Base-by-base conservation (phyloP, 768 basidiomycete species). In the Mycena capillaripes region DNA sequence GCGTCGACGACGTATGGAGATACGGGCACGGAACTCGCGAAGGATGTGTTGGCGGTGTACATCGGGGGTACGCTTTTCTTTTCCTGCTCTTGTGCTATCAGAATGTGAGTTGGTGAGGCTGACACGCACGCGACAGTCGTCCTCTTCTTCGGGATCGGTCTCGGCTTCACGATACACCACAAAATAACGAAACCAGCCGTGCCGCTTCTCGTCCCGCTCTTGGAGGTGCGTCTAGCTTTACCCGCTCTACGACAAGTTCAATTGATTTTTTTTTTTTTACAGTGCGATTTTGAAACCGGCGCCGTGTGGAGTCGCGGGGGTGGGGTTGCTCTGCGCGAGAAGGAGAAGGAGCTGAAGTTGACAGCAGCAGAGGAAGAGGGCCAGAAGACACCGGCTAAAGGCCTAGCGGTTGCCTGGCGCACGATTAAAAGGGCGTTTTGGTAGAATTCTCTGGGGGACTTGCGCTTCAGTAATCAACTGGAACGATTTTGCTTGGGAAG, bases 261-360 rank as follows among this genome's bases (percentile, higher is more conserved):
- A 9, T 30, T 34, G 82, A 12, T 87, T 85, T 70, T 86, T 86
- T 70, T 76, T 83, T 40, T 69, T 81, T 61, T 64, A 69, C 83
- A 16, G 58, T 74, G 4, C 19, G 89, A 91, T 78, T 80, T 90
- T 32, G 84, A 84, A n/a, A 89, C 86, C 4, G 85, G 88, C 69
- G 89, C 89, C 1, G 87, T 86, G 46, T 90, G 89, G 89, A 79
- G 78, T 10, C 79, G 79, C 0, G 88, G 88, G 11, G 87, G 86
- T 23, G 87, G 86, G 8, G 77, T 58, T 32, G 75, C 73, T 2
- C 50, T 85, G 17, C 81, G 82, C 23, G 82, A 81, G 69, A 78
- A 78, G 50, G 86, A 86, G 65, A 62, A 64, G 44, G 69, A 61
- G 66, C 74, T 74, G 8, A 32, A 14, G 16, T 14, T 52, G 25